These are phyloP conservation scores for Zygosaccharomyces pseudobailii DNA, from an alignment of 1,139 yeast genomes.

Conservation along the genomic window DNA sequence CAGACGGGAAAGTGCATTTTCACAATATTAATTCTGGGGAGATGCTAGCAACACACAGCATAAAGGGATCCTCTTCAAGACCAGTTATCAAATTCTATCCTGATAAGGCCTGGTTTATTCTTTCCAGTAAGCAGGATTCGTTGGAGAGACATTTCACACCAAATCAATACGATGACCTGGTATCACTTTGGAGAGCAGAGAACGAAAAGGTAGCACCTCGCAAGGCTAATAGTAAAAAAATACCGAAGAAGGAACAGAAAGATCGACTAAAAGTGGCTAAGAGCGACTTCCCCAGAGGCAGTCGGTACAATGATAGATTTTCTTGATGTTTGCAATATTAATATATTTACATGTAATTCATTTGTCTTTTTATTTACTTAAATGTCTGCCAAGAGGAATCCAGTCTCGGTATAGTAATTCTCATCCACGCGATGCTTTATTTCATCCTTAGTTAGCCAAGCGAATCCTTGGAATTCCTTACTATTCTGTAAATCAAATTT, in stretches of 20 bases:
- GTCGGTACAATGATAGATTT: slow-evolving; percentile 9
- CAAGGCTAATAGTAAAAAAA: slow-evolving; percentile 3
- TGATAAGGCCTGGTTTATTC: slow-evolving; percentile 22
- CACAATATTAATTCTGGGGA: slow-evolving; percentile 38
- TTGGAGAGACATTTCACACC: slow-evolving; percentile 16
- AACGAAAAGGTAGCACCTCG: slow-evolving; percentile 2
- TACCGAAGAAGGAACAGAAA: slow-evolving; percentile 4
- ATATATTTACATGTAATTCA: slow-evolving; percentile 11
- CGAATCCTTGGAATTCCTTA: slow-evolving; percentile 43
- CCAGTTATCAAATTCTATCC: slow-evolving; percentile 24
- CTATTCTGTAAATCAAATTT: slow-evolving; percentile 51
- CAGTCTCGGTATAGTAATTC: slow-evolving; percentile 51
- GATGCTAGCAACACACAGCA: slow-evolving; percentile 6
- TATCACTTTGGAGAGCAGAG: slow-evolving; percentile 16
- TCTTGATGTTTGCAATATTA: slow-evolving; percentile 6
- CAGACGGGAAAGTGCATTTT: slow-evolving; percentile 40
- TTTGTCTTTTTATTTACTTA: slow-evolving; percentile 6
- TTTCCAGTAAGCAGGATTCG: slow-evolving; percentile 21
- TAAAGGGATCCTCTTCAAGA: slow-evolving; percentile 12
- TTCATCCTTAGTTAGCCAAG: slow-evolving; percentile 87
- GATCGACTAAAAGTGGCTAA: slow-evolving; percentile 6
- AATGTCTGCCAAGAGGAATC: slow-evolving; percentile 42
- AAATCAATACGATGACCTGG: slow-evolving; percentile 7
- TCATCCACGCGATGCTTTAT: slow-evolving; percentile 49
- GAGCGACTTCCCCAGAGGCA: slow-evolving; percentile 3